These are phyloP conservation scores for Coffea eugenioides DNA, from an alignment of 257 asterid species.

Conservation along the genomic window DNA sequence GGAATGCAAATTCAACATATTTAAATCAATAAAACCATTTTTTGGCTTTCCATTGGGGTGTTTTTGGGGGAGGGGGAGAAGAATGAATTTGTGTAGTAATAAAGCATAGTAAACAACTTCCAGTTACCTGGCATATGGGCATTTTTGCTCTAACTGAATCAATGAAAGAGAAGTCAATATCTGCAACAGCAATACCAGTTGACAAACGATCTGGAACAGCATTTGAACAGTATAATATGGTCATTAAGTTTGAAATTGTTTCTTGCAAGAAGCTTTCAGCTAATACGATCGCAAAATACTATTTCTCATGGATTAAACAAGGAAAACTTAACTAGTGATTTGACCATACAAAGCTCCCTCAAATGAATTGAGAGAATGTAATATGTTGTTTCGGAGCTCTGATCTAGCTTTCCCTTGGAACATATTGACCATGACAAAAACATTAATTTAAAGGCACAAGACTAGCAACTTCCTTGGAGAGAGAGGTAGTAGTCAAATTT, in stretches of 20 bases:
- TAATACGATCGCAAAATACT: background rate
- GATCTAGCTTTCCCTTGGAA: background rate
- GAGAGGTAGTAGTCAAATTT: background rate
- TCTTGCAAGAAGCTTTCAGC: background rate
- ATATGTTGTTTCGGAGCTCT: background rate
- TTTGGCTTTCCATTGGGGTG: background rate
- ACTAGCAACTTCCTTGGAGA: background rate
- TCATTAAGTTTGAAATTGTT: background rate
- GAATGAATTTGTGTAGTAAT: background rate
- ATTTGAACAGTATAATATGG: constrained; percentile 4
- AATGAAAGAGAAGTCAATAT: constrained; percentile 63
- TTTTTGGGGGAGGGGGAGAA: too few relatives aligned
- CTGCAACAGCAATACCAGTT: constrained; percentile 89
- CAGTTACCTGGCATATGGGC: constrained; percentile 58
- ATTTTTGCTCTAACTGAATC: constrained; percentile 75
- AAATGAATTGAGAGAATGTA: background rate
- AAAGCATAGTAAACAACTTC: background rate
- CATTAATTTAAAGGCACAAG: background rate
- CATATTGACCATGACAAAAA: too few relatives aligned
- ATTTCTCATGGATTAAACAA: background rate
- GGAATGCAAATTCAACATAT: background rate
- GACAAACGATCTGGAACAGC: constrained; percentile 54
- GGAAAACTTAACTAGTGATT: background rate
- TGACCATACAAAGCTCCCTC: background rate
- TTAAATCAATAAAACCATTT: background rate